Conservation (phyloP, 768 basidiomycete genomes). For the Russula olivacea region DNA sequence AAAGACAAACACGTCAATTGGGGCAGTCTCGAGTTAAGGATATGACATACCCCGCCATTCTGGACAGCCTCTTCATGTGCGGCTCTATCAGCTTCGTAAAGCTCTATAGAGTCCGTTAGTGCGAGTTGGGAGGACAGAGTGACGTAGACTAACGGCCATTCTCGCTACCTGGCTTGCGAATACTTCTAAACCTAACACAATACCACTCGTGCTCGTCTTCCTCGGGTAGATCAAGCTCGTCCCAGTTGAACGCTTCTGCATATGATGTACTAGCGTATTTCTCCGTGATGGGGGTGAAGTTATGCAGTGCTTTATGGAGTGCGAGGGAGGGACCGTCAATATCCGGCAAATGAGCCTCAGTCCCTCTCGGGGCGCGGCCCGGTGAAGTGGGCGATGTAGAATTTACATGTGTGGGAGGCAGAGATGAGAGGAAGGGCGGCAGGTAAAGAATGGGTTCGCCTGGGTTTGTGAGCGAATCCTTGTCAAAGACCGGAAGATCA, state of each 20-base stretch:
- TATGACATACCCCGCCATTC: slow-evolving; percentile 67
- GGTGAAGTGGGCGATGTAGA: slow-evolving; percentile 27
- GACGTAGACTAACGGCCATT: slow-evolving; percentile 43
- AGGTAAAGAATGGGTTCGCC: slow-evolving; percentile 63
- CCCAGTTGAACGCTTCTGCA: slow-evolving; percentile 84
- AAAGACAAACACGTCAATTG: slow-evolving; percentile 10
- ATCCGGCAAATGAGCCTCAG: slow-evolving; percentile 71
- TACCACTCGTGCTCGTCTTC: slow-evolving; percentile 87
- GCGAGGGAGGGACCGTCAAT: slow-evolving; percentile 83
- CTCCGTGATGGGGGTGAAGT: slow-evolving; percentile 54
- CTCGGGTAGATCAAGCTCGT: slow-evolving; percentile 55
- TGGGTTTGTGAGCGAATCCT: slow-evolving; percentile 34
- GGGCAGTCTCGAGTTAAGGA: not conserved
- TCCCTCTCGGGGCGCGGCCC: slow-evolving; percentile 42
- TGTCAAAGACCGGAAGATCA: slow-evolving; percentile 46
- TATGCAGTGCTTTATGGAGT: slow-evolving; percentile 79
- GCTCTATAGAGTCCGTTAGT: slow-evolving; percentile 39
- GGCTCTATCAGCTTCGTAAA: slow-evolving; percentile 80
- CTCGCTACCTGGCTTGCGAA: slow-evolving; percentile 65
- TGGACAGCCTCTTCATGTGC: slow-evolving; percentile 92
- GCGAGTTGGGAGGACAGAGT: not conserved
- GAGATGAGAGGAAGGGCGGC: slow-evolving; percentile 76
- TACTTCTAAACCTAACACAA: slow-evolving; percentile 83
- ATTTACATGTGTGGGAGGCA: slow-evolving; percentile 43
- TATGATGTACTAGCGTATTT: slow-evolving; percentile 66